These are phyloP conservation scores for Mycena pura DNA, from an alignment of 768 basidiomycete genomes.

Conservation along the genomic window DNA sequence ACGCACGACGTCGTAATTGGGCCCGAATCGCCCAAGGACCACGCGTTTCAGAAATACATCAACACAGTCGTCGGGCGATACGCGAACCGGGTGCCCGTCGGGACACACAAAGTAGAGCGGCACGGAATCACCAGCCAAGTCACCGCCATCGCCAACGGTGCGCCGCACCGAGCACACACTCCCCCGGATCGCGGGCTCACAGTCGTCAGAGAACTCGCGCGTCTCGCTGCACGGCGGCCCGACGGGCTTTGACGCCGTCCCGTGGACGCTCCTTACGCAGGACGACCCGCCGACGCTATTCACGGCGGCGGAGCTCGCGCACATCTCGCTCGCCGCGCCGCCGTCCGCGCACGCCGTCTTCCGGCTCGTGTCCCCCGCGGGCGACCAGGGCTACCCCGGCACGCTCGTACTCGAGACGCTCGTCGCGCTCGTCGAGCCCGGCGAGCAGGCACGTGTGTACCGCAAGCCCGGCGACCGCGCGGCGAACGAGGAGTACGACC, in stretches of 20 bases:
- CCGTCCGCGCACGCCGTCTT: conserved; percentile 56
- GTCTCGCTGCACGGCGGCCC: conserved; percentile 81
- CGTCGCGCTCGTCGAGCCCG: conserved; percentile 53
- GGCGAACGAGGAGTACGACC: conserved; percentile 45
- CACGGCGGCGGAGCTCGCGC: conserved; percentile 56
- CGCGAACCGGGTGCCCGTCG: conserved; percentile 74
- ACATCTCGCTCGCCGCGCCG: conserved; percentile 42
- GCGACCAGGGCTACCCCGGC: conserved; percentile 78
- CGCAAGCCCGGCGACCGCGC: conserved; percentile 36
- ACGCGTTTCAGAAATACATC: conserved; percentile 68
- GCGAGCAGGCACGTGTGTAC: conserved; percentile 33
- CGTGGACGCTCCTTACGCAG: conserved; percentile 56
- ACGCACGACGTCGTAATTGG: conserved; percentile 82
- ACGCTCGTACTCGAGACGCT: conserved; percentile 64
- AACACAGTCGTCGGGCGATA: conserved; percentile 79
- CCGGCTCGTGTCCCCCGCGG: conserved; percentile 61
- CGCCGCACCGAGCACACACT: conserved; percentile 10
- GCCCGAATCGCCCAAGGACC: conserved; percentile 66
- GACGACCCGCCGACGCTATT: conserved; percentile 58
- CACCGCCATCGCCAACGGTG: conserved; percentile 51
- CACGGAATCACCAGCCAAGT: conserved; percentile 58
- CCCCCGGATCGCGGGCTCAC: not conserved
- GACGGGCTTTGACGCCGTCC: conserved; percentile 63
- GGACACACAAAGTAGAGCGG: conserved; percentile 57
- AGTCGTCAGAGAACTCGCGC: conserved; percentile 47